Base-by-base conservation (phyloP, 2,329 filamentous ascomycete genomes). In the Polytolypa hystricis region DNA sequence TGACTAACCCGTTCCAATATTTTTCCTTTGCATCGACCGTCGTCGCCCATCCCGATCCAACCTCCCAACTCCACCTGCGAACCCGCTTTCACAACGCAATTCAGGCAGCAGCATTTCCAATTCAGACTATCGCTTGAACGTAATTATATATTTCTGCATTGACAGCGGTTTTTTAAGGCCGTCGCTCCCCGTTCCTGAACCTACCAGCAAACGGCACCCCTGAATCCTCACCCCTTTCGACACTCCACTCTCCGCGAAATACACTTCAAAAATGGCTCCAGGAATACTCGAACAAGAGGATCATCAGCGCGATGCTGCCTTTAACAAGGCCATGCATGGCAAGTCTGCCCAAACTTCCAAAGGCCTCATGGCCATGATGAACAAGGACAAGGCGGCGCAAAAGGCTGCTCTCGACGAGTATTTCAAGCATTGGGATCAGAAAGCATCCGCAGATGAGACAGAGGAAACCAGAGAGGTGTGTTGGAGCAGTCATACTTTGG, bases 381-480 rank as follows among this genome's bases (percentile, higher is more conserved):
- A 71, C 58, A 98, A 98, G 69, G 80, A 91, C 60, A 67, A 71
- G 55, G 66, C 68, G 19, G 84, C 85, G 5, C 83, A 93, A 56
- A 76, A 85, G 58, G 79, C 80, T 35, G 85, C 85, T 31, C 74
- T 87, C 18, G 83, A 91, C 55, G 84, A 93, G 60, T 94, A 94
- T 66, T 93, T 93, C 70, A 93, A 93, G 72, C 86, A 93, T 60
- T 94, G 84, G 83, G 85, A 94, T 62, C 81, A 89, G 68, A 86
- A 93, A 66, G 64, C 67, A 30, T 81, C 69, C 31, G 77, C 73
- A 44, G 73, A 79, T 28, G 91, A 98, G 73, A 96, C 89, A 2
- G 74, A 79, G 37, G 84, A 81, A 53, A 79, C 74, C 49, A 78
- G 89, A 55, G 81, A 85, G 63, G 84, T 85, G 65, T 49, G 73